These are phyloP conservation scores for Globisporangium ultimum DNA, from an alignment of 352 stramenopile species.

Conservation along the genomic window DNA sequence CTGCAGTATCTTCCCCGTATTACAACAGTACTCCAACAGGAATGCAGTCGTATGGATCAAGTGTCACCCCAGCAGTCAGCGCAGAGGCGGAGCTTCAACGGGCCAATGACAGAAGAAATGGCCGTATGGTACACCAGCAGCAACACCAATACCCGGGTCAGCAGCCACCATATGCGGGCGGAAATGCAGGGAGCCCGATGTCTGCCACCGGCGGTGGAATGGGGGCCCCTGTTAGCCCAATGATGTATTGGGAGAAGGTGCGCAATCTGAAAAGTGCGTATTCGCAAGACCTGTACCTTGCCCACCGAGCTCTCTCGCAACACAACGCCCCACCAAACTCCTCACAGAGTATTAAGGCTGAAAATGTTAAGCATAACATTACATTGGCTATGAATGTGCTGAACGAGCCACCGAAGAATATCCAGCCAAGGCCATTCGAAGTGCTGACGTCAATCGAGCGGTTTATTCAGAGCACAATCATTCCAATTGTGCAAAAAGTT, in stretches of 20 bases:
- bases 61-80: constrained; percentile 24
- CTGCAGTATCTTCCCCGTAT: constrained; percentile 23
- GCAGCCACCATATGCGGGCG: constrained; percentile 19
- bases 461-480: constrained; percentile 76
- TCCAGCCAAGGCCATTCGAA: constrained; percentile 58
- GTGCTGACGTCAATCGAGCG: constrained; percentile 76
- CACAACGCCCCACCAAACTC: constrained; percentile 62
- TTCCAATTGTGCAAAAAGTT: constrained; percentile 75
- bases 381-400: constrained; percentile 63
- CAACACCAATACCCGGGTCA: constrained; percentile 20
- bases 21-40: constrained; percentile 34
- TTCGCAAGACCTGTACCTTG: constrained; percentile 44
- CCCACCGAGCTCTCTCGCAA: constrained; percentile 62
- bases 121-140: constrained; percentile 17
- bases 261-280: constrained; percentile 46
- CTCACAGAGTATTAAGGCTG: constrained; percentile 59
- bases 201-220: constrained; percentile 8
- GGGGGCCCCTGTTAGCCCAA: constrained; percentile 23
- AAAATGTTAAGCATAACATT: constrained; percentile 85
- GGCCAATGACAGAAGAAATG: constrained; percentile 32
- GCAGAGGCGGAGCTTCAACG: constrained; percentile 53
- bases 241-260: constrained; percentile 78
- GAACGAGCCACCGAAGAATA: constrained; percentile 33
- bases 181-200: constrained; percentile 16
- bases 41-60: constrained; percentile 13